phyloP scores from a whole-genome alignment of 345 rosid species.

The Aquilaria sinensis region DNA sequence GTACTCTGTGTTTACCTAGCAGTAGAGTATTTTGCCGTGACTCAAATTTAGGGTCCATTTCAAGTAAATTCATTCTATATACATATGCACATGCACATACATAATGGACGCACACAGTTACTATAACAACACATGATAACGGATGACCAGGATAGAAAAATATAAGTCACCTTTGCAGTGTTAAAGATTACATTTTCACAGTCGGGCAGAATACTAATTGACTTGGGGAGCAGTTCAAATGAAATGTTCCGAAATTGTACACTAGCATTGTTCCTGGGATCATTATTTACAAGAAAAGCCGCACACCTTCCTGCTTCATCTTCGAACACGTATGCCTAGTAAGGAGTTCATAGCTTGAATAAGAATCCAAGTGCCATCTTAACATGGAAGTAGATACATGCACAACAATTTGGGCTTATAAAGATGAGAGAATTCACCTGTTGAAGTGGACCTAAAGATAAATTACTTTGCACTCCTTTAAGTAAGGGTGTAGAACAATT shows the following conservation, averaged over 20 bases:
- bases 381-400: background rate
- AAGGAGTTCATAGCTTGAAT: background rate
- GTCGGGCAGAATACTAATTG: slow-evolving; percentile 63
- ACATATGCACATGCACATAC: background rate
- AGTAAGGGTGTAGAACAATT: slow-evolving; percentile 43
- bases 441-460: slow-evolving; percentile 63
- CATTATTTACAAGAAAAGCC: slow-evolving; percentile 74
- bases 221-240: slow-evolving; percentile 49
- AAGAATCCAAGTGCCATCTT: background rate
- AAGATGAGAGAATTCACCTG: slow-evolving; percentile 23
- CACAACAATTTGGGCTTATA: background rate
- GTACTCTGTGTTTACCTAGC: slow-evolving; percentile 39
- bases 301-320: slow-evolving; percentile 51
- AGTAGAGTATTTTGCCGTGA: background rate
- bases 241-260: slow-evolving; percentile 40
- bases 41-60: background rate
- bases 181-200: slow-evolving; percentile 54
- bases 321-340: slow-evolving; percentile 67
- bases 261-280: slow-evolving; percentile 18
- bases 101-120: no score
- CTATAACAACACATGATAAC: no score
- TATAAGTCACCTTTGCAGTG: slow-evolving; percentile 54
- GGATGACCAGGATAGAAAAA: background rate
- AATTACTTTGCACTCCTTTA: slow-evolving; percentile 37
- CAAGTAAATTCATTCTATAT: background rate